phyloP scores from a whole-genome alignment of 2,329 filamentous ascomycete species.

The Colletotrichum gigasporum region DNA sequence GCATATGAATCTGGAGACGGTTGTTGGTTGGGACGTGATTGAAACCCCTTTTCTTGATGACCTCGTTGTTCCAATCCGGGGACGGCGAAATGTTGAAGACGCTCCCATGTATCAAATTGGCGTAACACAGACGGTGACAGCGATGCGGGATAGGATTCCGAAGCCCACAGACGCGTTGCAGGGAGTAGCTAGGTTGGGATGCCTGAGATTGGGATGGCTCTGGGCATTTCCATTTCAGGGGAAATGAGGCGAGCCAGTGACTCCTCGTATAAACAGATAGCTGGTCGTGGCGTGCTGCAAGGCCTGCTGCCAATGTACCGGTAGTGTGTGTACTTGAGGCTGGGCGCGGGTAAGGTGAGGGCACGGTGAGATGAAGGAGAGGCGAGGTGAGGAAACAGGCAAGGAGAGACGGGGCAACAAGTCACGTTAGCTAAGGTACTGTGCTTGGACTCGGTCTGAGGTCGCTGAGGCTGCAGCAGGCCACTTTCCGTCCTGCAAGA shows the following conservation, averaged over 20 bases:
- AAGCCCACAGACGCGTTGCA: not conserved
- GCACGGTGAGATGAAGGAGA: not conserved
- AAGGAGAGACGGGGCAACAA: too few species aligned
- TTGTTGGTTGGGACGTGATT: too few species aligned
- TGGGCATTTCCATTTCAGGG: not conserved
- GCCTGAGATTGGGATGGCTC: not conserved
- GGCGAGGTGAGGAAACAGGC: not conserved
- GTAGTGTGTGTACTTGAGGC: too few species aligned
- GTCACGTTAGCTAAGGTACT: too few species aligned
- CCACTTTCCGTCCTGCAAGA: too few species aligned
- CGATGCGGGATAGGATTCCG: not conserved
- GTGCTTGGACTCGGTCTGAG: constrained; percentile 16
- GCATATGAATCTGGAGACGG: too few species aligned
- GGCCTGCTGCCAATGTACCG: too few species aligned
- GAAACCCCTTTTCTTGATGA: too few species aligned
- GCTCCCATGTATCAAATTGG: not conserved
- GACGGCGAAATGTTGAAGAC: not conserved
- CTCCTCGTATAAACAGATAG: not conserved
- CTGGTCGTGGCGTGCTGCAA: too few species aligned
- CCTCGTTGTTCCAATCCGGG: too few species aligned
- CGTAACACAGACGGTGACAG: not conserved
- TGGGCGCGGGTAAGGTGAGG: not conserved
- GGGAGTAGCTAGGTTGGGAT: not conserved
- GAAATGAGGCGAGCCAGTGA: not conserved
- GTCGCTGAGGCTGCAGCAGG: constrained; percentile 3